Evolutionary conservation across 495 filamentous ascomycete genomes (phyloP).

Genomic region (Hypomontagnella submonticulosa): DNA sequence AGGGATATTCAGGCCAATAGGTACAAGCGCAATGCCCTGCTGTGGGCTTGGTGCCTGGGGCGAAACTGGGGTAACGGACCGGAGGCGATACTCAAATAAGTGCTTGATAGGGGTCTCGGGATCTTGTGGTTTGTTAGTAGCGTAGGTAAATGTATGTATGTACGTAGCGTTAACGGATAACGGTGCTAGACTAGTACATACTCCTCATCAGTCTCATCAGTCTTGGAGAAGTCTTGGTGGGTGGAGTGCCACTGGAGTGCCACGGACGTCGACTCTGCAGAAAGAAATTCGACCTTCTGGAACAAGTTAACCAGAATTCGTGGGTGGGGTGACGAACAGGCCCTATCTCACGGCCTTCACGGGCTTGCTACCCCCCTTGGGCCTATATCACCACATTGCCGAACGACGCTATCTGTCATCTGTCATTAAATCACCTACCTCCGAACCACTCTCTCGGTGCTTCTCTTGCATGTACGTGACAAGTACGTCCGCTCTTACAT

Average conservation of each 20-base stretch:
- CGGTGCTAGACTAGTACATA: constrained; percentile 23
- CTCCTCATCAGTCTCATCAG: constrained; percentile 21
- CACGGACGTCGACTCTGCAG: constrained; percentile 32
- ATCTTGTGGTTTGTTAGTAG: constrained; percentile 12
- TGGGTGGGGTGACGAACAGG: constrained; percentile 36
- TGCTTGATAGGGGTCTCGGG: constrained; percentile 38
- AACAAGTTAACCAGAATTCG: constrained; percentile 40
- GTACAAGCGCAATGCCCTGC: constrained; percentile 16
- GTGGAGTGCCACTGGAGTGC: constrained; percentile 15
- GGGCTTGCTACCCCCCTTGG: constrained; percentile 15
- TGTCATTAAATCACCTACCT: constrained; percentile 30
- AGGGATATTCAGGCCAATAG: constrained; percentile 1
- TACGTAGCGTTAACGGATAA: no score
- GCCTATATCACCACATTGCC: constrained; percentile 35
- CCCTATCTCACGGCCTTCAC: constrained; percentile 3
- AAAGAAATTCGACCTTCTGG: constrained; percentile 40
- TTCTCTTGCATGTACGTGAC: constrained; percentile 33
- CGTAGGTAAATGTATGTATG: neutral
- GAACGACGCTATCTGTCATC: constrained; percentile 41
- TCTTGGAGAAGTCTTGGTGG: constrained; percentile 10
- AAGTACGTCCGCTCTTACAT: constrained; percentile 37
- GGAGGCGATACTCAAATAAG: constrained; percentile 20
- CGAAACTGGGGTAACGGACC: constrained; percentile 28
- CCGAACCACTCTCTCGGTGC: constrained; percentile 35
- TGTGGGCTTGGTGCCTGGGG: constrained; percentile 25